These are phyloP conservation scores for Skeletonema costatum DNA, from an alignment of 108 stramenopile species.

Conservation along the genomic window DNA sequence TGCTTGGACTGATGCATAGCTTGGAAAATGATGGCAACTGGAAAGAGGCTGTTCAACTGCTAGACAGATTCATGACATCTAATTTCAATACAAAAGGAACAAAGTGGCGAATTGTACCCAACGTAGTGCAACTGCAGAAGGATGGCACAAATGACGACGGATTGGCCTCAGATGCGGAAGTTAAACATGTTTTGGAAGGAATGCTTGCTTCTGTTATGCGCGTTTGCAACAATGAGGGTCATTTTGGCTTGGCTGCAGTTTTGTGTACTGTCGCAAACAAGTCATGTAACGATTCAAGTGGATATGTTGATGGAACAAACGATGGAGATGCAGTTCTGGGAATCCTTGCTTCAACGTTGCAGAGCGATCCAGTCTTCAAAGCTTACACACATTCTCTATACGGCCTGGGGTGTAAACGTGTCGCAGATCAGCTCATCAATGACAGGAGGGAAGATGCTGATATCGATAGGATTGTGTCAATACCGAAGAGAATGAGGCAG, in stretches of 20 bases:
- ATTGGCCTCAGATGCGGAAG: conserved; percentile 9
- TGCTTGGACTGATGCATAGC: conserved; percentile 58
- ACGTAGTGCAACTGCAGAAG: conserved; percentile 2
- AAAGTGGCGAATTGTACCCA: conserved; percentile 36
- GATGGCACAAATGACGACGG: conserved; percentile 1
- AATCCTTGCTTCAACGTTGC: conserved; percentile 4
- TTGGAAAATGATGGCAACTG: conserved; percentile 71
- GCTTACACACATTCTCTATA: conserved; percentile 52
- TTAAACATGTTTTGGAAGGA: conserved; percentile 6
- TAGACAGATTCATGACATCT: conserved; percentile 38
- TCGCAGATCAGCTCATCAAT: conserved; percentile 7
- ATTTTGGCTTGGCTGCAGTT: conserved; percentile 65
- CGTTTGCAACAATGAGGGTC: conserved; percentile 63
- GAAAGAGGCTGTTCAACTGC: conserved; percentile 48
- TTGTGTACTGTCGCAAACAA: conserved; percentile 33
- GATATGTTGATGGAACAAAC: conserved; percentile 1
- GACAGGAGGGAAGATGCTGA: not conserved
- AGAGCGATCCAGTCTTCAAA: conserved; percentile 21
- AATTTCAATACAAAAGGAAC: conserved; percentile 2
- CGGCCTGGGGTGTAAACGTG: conserved; percentile 43
- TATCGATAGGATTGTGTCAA: not conserved
- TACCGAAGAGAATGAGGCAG: not conserved
- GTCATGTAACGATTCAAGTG: not conserved
- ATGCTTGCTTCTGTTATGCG: conserved; percentile 47
- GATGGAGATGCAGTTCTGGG: conserved; percentile 1